Evolutionary conservation across 805 yeast species (phyloP), one percentile per base, ranked within the genome.

Genomic region (Kodamaea restingae): DNA sequence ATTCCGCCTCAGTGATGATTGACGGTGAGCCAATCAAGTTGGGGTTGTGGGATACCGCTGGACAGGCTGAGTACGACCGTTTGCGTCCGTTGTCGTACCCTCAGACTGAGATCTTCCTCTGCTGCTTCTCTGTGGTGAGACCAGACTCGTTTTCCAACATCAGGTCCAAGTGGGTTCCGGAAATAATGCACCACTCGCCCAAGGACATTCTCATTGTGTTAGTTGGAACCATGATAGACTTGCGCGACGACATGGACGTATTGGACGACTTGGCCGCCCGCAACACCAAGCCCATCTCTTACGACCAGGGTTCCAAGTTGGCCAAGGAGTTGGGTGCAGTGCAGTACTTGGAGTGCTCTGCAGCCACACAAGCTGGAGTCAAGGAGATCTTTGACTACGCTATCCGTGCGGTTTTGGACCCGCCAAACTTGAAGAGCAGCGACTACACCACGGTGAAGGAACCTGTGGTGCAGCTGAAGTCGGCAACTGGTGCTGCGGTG

Each of bases 1-100:
- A 88, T 60, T 78, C 95, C 2, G 91, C 95, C 12, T 82, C 83
- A 31, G 88, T 88, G 18, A 77, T 87, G 73, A 81, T 81, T 15
- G 91, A 84, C 52, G 82, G 84, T 20, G 88, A 82, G 52, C 85
- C 87, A 39, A 81, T 84, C 53, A 87, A 86, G 54, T 70, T 88
- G 37, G 95, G 95, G 17, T 72, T 88, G 33, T 88, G 96, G 96
- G 96, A 88, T 75, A 88, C 96, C 11, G 96, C 96, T 3, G 96
- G 96, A 18, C 96, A 88, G 63, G 84, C 85, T 54, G 96, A 88
- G 58, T 88, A 88, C 60, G 96, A 88, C 59, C 72, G 95, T 44
- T 71, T 88, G 53, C 73, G 96, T 61, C 96, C 96, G 2, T 68
- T 88, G 45, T 83, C 93, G 7, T 88, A 88, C 55, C 95, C 96